These are phyloP conservation scores for Cyberlindnera mrakii DNA, from an alignment of 805 yeast species.

Conservation along the genomic window DNA sequence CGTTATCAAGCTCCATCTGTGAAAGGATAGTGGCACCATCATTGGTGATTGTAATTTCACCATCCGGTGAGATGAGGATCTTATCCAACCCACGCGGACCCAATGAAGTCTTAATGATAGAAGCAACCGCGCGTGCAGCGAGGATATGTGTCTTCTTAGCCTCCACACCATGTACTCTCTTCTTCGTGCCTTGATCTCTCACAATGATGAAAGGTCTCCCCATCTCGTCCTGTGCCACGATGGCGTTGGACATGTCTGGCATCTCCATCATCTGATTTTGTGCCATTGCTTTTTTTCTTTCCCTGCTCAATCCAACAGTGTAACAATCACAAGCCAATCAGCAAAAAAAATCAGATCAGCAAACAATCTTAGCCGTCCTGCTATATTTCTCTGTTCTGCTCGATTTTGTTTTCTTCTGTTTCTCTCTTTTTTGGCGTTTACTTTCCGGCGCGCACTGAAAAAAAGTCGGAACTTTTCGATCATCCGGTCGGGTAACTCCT, in stretches of 20 bases:
- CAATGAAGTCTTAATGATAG: slow-evolving; percentile 83
- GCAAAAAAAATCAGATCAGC: no score
- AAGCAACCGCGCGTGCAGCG: slow-evolving; percentile 93
- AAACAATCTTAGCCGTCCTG: no score
- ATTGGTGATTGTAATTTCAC: slow-evolving; percentile 95
- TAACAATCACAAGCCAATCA: no score
- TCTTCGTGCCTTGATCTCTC: slow-evolving; percentile 67
- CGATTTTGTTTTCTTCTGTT: no score
- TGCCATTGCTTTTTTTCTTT: slow-evolving; percentile 20
- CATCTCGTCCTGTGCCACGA: slow-evolving; percentile 98
- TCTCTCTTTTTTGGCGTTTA: no score
- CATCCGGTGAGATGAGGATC: slow-evolving; percentile 91
- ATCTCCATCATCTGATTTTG: slow-evolving; percentile 33
- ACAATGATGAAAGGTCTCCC: slow-evolving; percentile 98
- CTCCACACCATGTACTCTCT: slow-evolving; percentile 70
- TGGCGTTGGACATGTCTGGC: slow-evolving; percentile 97
- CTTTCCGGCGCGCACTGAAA: no score
- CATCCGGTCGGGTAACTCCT: no score
- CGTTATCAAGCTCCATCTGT: slow-evolving; percentile 93
- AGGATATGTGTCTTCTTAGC: slow-evolving; percentile 82
- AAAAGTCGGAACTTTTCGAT: no score
- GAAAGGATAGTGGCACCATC: slow-evolving; percentile 97
- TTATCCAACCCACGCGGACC: slow-evolving; percentile 99
- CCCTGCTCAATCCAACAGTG: no score
- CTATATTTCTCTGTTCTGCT: no score